Evolutionary conservation across 345 rosid genomes (phyloP).

Genomic region (Lumnitzera racemosa): DNA sequence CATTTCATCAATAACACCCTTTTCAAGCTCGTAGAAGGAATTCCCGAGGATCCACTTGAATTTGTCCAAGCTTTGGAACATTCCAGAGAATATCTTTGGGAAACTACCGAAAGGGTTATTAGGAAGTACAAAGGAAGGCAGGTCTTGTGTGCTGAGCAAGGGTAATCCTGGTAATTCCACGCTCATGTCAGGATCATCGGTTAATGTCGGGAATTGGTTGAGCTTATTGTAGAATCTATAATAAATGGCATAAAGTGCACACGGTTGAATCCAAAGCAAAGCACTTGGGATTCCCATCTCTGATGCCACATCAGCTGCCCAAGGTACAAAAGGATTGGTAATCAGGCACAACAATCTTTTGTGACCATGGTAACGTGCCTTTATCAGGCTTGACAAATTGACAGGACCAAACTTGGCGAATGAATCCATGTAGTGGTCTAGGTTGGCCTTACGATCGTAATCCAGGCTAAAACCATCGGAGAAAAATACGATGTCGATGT

Average conservation of each 20-base stretch:
- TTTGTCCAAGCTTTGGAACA: conserved; percentile 23
- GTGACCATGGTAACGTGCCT: conserved; percentile 14
- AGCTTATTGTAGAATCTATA: conserved; percentile 28
- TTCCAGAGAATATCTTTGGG: conserved; percentile 8
- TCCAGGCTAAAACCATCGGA: conserved; percentile 39
- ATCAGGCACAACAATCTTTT: conserved; percentile 37
- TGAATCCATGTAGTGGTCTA: conserved; percentile 30
- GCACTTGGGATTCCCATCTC: conserved; percentile 33
- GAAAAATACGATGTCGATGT: conserved; percentile 30
- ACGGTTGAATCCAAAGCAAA: conserved; percentile 53
- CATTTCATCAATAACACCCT: conserved; percentile 26
- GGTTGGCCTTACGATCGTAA: conserved; percentile 22
- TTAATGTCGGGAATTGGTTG: conserved; percentile 21
- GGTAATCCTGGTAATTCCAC: conserved; percentile 39
- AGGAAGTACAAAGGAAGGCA: conserved; percentile 45
- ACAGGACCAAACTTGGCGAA: conserved; percentile 25
- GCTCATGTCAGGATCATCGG: conserved; percentile 14
- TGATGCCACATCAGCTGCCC: conserved; percentile 38
- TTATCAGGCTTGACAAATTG: conserved; percentile 27
- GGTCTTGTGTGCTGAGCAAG: conserved; percentile 20
- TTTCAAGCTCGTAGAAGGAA: conserved; percentile 41
- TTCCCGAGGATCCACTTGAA: conserved; percentile 36
- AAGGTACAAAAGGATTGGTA: conserved; percentile 40
- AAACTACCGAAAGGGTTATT: conserved; percentile 21
- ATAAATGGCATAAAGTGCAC: conserved; percentile 32